A percentile compares a stretch with the other conserved stretches of the same genome.
phyloP scores from a whole-genome alignment of 805 yeast species.

The Metschnikowia chrysomelidarum region DNA sequence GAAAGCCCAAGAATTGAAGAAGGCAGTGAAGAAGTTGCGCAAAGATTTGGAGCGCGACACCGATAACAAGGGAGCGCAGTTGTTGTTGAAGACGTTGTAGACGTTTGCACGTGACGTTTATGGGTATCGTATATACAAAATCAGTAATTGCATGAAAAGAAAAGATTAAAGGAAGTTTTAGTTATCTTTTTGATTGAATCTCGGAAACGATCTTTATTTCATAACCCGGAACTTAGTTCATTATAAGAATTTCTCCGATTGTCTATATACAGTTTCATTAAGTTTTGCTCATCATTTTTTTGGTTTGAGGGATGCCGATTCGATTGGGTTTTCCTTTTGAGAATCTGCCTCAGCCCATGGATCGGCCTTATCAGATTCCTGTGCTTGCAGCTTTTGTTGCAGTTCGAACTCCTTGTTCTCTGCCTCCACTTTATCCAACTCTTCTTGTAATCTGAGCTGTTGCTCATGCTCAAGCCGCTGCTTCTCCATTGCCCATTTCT shows the following conservation, averaged over 20 bases:
- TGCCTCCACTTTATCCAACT: conserved; percentile 24
- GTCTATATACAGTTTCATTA: neutral
- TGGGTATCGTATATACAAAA: neutral
- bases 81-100: conserved; percentile 27
- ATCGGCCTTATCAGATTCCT: conserved; percentile 11
- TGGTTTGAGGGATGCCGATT: conserved; percentile 39
- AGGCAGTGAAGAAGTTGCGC: conserved; percentile 51
- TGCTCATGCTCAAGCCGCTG: conserved; percentile 32
- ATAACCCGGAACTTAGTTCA: neutral
- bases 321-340: conserved; percentile 30
- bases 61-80: conserved; percentile 63
- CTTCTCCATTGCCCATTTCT: conserved; percentile 40
- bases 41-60: conserved; percentile 43
- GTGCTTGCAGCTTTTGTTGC: conserved; percentile 3
- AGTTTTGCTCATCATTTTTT: conserved; percentile 20
- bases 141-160: no score
- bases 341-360: conserved; percentile 40
- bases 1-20: conserved; percentile 47
- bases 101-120: neutral
- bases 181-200: no score
- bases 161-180: no score
- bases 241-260: neutral
- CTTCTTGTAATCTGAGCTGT: conserved; percentile 28
- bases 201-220: neutral
- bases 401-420: conserved; percentile 14